A percentile compares a stretch with the other conserved stretches of the same genome.
Evolutionary conservation across 2,329 filamentous ascomycete genomes (phyloP).

Genomic region (Thelonectria discophora): DNA sequence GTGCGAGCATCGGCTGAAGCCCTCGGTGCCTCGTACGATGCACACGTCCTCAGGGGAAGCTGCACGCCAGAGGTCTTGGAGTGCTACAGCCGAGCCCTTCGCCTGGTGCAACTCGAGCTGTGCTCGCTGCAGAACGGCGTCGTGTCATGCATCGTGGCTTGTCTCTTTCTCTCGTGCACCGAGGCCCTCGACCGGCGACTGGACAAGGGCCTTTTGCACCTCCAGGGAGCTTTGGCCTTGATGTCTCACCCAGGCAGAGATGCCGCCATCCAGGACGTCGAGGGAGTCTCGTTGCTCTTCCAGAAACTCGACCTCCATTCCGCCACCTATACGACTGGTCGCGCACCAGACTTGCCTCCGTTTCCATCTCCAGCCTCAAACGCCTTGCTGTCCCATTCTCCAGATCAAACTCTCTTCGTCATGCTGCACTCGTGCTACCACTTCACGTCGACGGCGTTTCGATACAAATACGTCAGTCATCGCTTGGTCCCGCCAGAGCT

Average conservation of each 20-base stretch:
- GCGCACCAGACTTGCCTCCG: slow-evolving; percentile 25
- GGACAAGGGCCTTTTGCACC: slow-evolving; percentile 19
- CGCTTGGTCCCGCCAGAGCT: slow-evolving; percentile 25
- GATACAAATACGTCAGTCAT: slow-evolving; percentile 30
- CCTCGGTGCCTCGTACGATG: slow-evolving; percentile 31
- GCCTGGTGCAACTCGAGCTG: slow-evolving; percentile 29
- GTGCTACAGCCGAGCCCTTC: slow-evolving; percentile 27
- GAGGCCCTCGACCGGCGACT: slow-evolving; percentile 30
- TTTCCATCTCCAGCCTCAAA: slow-evolving; percentile 1
- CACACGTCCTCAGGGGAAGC: slow-evolving; percentile 22
- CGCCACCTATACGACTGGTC: slow-evolving; percentile 27
- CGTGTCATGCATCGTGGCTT: slow-evolving; percentile 31
- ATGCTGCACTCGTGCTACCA: slow-evolving; percentile 30
- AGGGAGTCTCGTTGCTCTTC: slow-evolving; percentile 22
- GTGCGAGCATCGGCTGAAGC: slow-evolving; percentile 31
- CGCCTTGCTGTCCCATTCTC: background rate
- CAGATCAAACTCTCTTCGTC: slow-evolving; percentile 14
- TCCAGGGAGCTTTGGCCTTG: slow-evolving; percentile 24
- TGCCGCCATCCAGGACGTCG: background rate
- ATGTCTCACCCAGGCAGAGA: slow-evolving; percentile 18
- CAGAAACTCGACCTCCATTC: slow-evolving; percentile 34
- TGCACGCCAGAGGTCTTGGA: slow-evolving; percentile 12
- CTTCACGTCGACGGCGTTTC: slow-evolving; percentile 22
- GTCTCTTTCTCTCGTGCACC: slow-evolving; percentile 25
- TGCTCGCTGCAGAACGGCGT: slow-evolving; percentile 17